A percentile compares a stretch with the other conserved stretches of the same genome.
These are phyloP conservation scores for Pichia sp. DNA, from an alignment of 1,139 yeast genomes.

Conservation along the genomic window DNA sequence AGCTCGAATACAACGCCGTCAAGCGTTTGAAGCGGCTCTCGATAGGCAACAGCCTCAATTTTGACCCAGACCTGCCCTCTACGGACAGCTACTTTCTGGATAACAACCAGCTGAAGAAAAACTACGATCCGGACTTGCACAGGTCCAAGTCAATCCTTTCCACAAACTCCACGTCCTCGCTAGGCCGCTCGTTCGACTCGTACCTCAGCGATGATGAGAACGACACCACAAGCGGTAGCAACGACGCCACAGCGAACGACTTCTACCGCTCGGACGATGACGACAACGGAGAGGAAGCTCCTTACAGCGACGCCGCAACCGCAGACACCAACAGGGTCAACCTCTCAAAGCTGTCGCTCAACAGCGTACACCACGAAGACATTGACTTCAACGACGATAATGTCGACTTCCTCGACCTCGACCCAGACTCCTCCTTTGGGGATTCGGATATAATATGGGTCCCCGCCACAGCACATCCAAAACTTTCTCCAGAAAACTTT, in stretches of 20 bases:
- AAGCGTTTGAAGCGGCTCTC: conserved; percentile 55
- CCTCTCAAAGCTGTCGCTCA: background rate
- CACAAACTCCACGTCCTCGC: conserved; percentile 9
- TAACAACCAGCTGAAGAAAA: background rate
- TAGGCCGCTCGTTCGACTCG: conserved; percentile 4
- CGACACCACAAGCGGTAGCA: background rate
- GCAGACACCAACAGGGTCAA: conserved; percentile 2
- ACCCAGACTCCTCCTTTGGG: conserved; percentile 29
- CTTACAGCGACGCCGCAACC: conserved; percentile 1
- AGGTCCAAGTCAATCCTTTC: conserved; percentile 17
- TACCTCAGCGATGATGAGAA: conserved; percentile 1
- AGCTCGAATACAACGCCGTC: conserved; percentile 56
- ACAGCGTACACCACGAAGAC: conserved; percentile 6
- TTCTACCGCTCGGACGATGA: background rate
- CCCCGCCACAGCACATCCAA: conserved; percentile 92
- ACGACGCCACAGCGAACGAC: background rate
- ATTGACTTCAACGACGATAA: conserved; percentile 19
- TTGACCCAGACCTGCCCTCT: conserved; percentile 56
- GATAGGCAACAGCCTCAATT: conserved; percentile 50
- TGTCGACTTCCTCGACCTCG: conserved; percentile 25
- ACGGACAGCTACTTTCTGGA: conserved; percentile 27
- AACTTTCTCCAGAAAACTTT: conserved; percentile 88
- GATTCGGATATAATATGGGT: conserved; percentile 71
- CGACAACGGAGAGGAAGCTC: conserved; percentile 3
- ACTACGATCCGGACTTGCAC: conserved; percentile 4